These are phyloP conservation scores for Tanozyma kutaoensis DNA, from an alignment of 805 yeast species.

Conservation along the genomic window DNA sequence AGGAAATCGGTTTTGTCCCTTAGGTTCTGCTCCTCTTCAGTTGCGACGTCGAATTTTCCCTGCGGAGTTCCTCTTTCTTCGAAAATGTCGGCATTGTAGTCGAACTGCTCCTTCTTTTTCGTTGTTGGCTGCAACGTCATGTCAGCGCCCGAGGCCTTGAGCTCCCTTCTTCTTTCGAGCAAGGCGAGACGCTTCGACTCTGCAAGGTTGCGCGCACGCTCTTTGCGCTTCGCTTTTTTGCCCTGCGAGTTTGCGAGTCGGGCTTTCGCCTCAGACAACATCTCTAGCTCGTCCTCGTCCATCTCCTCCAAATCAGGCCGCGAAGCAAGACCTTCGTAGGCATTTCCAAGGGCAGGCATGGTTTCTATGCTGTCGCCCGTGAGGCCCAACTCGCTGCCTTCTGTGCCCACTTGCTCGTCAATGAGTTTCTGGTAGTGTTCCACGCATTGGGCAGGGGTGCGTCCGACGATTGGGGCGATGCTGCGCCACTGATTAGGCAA, in stretches of 20 bases:
- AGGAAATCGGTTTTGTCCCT: constrained; percentile 28
- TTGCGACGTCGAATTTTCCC: constrained; percentile 56
- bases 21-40: constrained; percentile 37
- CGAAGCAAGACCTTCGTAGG: constrained; percentile 68
- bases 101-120: constrained; percentile 54
- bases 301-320: constrained; percentile 67
- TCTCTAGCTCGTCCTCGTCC: constrained; percentile 82
- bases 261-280: constrained; percentile 91
- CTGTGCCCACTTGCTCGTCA: constrained; percentile 23
- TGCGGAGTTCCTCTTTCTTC: constrained; percentile 56
- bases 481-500: constrained; percentile 94
- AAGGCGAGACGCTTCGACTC: constrained; percentile 67
- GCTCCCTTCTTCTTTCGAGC: constrained; percentile 67
- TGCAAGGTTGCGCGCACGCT: constrained; percentile 68
- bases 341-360: constrained; percentile 27
- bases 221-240: constrained; percentile 84
- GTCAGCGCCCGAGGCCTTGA: constrained; percentile 67
- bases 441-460: constrained; percentile 80
- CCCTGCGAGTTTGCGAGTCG: constrained; percentile 88
- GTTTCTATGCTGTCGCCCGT: constrained; percentile 44
- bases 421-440: constrained; percentile 70
- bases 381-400: constrained; percentile 19
- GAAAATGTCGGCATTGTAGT: constrained; percentile 74
- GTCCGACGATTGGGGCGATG: constrained; percentile 65
- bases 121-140: constrained; percentile 36